Evolutionary conservation across 2,329 filamentous ascomycete genomes (phyloP), one percentile per base, ranked within the genome.

Genomic region (Daldinia sp.): DNA sequence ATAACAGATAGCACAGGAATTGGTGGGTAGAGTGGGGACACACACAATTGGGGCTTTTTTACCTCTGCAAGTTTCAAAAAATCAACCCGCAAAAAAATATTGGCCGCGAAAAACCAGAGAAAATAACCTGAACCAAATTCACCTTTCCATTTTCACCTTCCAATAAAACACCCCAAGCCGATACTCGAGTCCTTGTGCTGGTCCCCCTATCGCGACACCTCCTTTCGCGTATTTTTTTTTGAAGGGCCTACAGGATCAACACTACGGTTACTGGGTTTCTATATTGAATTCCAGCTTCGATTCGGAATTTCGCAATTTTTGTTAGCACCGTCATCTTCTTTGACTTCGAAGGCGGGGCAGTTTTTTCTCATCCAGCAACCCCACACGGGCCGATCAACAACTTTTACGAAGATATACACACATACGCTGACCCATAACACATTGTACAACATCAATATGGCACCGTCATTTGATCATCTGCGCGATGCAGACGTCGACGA

Each of bases 401-500:
- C 15, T 50, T 46, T 55, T 20, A 39, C 55, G 53, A 58, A 44
- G 28, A 39, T n/a, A 48, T 30, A 33, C 18, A 26, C 18, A 26
- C 26, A 48, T 37, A 44, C 28, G 42, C 20, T 33, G 20, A 46
- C 26, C 10, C 9, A 44, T 13, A 26, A 37, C 51, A 4, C 33
- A 20, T 20, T 39, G 28, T 4, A 28, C 30, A 13, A 23, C 51
- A 67, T 68, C 85, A 94, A 82, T 84, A 98, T 98, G 94, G 93
- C 95, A 82, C 92, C 92, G 75, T 94, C 93, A 80, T 98, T 97
- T 83, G 93, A 97, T 79, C 92, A 94, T 78, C 87, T 98, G 79
- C 92, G 92, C 82, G 94, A 97, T 82, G 93, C 95, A 77, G 93
- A 97, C 81, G 91, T 95, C 81, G 89, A 91, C 78, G 89, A 91